Evolutionary conservation across 768 basidiomycete genomes (phyloP).

Genomic region (Chalciporus piperatus): DNA sequence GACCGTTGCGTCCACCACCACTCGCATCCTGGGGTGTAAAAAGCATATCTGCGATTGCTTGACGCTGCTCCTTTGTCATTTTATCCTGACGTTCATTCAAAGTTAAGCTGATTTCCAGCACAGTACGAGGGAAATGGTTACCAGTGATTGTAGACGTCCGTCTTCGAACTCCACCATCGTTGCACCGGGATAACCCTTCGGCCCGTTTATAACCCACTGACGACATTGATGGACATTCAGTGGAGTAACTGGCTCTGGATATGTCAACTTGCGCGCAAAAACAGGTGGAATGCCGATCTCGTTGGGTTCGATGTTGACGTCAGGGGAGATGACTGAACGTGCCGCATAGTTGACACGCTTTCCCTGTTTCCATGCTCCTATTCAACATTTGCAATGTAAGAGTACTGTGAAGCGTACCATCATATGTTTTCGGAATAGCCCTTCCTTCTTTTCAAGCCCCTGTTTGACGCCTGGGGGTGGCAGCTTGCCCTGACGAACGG

Average conservation of each 20-base stretch:
- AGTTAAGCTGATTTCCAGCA: slow-evolving; percentile 2
- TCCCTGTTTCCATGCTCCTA: slow-evolving; percentile 51
- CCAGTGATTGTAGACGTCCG: slow-evolving; percentile 81
- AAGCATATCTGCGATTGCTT: slow-evolving; percentile 93
- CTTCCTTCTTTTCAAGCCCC: slow-evolving; percentile 97
- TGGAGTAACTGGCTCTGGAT: slow-evolving; percentile 94
- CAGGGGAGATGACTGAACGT: slow-evolving; percentile 99
- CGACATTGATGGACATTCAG: slow-evolving; percentile 87
- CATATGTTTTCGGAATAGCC: slow-evolving; percentile 97
- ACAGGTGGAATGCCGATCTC: slow-evolving; percentile 98
- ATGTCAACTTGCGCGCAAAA: slow-evolving; percentile 94
- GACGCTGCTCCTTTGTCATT: slow-evolving; percentile 82
- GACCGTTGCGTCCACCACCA: slow-evolving; percentile 43
- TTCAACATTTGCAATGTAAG: neutral
- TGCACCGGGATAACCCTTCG: slow-evolving; percentile 87
- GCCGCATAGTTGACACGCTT: slow-evolving; percentile 99
- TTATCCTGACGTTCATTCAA: slow-evolving; percentile 57
- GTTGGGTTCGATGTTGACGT: slow-evolving; percentile 98
- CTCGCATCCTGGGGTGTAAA: slow-evolving; percentile 82
- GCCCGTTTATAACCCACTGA: slow-evolving; percentile 87
- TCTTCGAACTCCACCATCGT: slow-evolving; percentile 95
- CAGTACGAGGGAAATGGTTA: slow-evolving; percentile 27
- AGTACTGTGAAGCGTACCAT: slow-evolving; percentile 61
- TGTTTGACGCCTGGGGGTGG: slow-evolving; percentile 96
- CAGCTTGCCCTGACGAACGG: slow-evolving; percentile 81